phyloP scores from a whole-genome alignment of 1,284 basidiomycete species.

The Papiliotrema fonsecae region DNA sequence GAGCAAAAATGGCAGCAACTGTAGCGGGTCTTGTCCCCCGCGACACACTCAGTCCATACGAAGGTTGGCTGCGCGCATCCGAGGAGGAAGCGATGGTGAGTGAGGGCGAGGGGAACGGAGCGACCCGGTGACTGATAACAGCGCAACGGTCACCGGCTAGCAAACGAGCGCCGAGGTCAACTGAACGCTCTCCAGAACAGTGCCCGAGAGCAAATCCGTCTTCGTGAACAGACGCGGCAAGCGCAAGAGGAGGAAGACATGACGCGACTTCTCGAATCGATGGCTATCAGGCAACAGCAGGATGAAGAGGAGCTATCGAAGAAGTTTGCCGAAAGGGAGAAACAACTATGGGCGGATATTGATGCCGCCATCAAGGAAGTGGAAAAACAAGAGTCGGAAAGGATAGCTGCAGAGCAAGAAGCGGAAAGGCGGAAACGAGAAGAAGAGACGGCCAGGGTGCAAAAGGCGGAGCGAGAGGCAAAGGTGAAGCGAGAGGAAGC shows the following conservation, averaged over 20 bases:
- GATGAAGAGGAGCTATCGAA: slow-evolving; percentile 30
- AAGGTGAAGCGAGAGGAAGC: slow-evolving; percentile 21
- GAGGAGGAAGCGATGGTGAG: slow-evolving; percentile 36
- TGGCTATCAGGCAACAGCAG: slow-evolving; percentile 25
- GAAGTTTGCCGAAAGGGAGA: slow-evolving; percentile 31
- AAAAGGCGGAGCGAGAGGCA: slow-evolving; percentile 12
- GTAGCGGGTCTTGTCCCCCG: neutral
- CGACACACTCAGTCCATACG: slow-evolving; percentile 26
- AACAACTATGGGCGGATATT: slow-evolving; percentile 39
- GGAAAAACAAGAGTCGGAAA: slow-evolving; percentile 19
- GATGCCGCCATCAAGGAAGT: slow-evolving; percentile 32
- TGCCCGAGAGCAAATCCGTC: slow-evolving; percentile 17
- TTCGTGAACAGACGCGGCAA: slow-evolving; percentile 8
- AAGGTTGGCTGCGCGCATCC: slow-evolving; percentile 26
- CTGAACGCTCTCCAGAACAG: slow-evolving; percentile 17
- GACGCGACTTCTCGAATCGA: slow-evolving; percentile 26
- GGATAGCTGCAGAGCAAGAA: slow-evolving; percentile 6
- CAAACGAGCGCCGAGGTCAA: slow-evolving; percentile 14
- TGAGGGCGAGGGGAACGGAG: too few species aligned
- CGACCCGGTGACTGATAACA: slow-evolving; percentile 6
- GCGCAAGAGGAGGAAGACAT: slow-evolving; percentile 33
- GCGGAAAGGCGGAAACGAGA: slow-evolving; percentile 13
- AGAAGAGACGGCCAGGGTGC: slow-evolving; percentile 20
- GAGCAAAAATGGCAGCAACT: neutral
- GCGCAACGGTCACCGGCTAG: slow-evolving; percentile 21